Percentiles rank a stretch among this genome's conserved stretches.
phyloP scores from a whole-genome alignment of 148 eudicot genomes.

The Simmondsia chinensis region DNA sequence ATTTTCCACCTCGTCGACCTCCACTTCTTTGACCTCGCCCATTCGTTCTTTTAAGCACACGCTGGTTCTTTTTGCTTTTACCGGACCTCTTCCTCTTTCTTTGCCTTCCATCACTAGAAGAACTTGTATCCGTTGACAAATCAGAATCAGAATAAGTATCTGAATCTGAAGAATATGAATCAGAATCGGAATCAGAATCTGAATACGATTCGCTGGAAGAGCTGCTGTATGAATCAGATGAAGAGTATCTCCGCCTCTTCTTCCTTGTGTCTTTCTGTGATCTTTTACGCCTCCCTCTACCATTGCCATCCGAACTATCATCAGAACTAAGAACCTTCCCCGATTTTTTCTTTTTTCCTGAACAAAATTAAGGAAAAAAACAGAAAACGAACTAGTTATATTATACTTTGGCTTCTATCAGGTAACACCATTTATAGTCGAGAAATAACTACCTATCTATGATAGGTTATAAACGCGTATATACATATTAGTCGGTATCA shows the following conservation, averaged over 20 bases:
- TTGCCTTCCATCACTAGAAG: slow-evolving; percentile 68
- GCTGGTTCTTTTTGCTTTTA: slow-evolving; percentile 32
- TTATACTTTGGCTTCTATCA: too few species aligned
- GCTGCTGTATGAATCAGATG: slow-evolving; percentile 69
- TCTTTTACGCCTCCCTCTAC: slow-evolving; percentile 39
- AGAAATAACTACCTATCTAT: too few species aligned
- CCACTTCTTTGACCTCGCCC: slow-evolving; percentile 26
- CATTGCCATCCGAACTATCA: slow-evolving; percentile 53
- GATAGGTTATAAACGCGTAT: too few species aligned
- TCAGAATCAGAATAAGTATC: slow-evolving; percentile 34
- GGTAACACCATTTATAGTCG: too few species aligned
- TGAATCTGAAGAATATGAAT: slow-evolving; percentile 21
- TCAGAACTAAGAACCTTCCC: slow-evolving; percentile 36
- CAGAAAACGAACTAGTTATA: slow-evolving; percentile 1
- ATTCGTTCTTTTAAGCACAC: slow-evolving; percentile 23
- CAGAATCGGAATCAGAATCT: slow-evolving; percentile 24
- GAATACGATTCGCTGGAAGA: slow-evolving; percentile 15
- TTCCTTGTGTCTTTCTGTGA: slow-evolving; percentile 46
- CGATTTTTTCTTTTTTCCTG: slow-evolving; percentile 57
- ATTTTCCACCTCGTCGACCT: slow-evolving; percentile 23
- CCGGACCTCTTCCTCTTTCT: slow-evolving; percentile 63
- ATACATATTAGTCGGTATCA: too few species aligned
- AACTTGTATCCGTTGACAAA: slow-evolving; percentile 46
- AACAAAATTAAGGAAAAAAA: slow-evolving; percentile 7
- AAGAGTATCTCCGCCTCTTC: slow-evolving; percentile 66